phyloP scores from a whole-genome alignment of 179 eudicot species.

The Amaranthus tricolor region DNA sequence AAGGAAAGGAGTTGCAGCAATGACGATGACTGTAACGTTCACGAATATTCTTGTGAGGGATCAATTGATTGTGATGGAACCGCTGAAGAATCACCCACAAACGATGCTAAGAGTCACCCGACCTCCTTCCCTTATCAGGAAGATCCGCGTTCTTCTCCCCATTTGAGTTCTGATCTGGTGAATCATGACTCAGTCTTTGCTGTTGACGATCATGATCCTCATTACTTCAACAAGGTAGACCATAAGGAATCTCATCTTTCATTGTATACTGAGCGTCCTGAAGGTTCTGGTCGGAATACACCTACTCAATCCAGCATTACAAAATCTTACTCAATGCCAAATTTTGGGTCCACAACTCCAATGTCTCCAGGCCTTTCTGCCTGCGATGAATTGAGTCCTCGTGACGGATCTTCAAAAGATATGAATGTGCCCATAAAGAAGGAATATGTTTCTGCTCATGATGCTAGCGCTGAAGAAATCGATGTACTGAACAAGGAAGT shows the following conservation, averaged over 20 bases:
- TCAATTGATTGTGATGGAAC: conserved; percentile 31
- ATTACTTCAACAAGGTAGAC: conserved; percentile 37
- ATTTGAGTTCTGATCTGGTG: conserved; percentile 33
- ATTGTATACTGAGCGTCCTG: conserved; percentile 30
- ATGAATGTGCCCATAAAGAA: conserved; percentile 32
- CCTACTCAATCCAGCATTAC: conserved; percentile 35
- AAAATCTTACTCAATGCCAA: conserved; percentile 66
- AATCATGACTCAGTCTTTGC: conserved; percentile 48
- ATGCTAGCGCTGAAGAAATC: conserved; percentile 18
- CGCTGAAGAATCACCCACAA: conserved; percentile 22
- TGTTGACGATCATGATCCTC: conserved; percentile 37
- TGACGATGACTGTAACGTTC: conserved; percentile 46
- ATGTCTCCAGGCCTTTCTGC: conserved; percentile 27
- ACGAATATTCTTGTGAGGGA: conserved; percentile 41
- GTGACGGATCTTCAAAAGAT: conserved; percentile 57
- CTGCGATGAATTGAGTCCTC: conserved; percentile 18
- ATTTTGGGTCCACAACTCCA: conserved; percentile 33
- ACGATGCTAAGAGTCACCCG: conserved; percentile 28
- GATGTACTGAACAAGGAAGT: conserved; percentile 27
- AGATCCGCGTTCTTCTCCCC: conserved; percentile 37
- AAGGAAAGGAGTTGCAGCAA: conserved; percentile 40
- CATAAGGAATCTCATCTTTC: conserved; percentile 30
- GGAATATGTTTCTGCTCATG: conserved; percentile 34
- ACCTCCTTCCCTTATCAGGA: conserved; percentile 38
- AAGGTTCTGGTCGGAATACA: conserved; percentile 29